These are phyloP conservation scores for Epichloe gansuensis DNA, from an alignment of 2,329 filamentous ascomycete species.

Conservation along the genomic window DNA sequence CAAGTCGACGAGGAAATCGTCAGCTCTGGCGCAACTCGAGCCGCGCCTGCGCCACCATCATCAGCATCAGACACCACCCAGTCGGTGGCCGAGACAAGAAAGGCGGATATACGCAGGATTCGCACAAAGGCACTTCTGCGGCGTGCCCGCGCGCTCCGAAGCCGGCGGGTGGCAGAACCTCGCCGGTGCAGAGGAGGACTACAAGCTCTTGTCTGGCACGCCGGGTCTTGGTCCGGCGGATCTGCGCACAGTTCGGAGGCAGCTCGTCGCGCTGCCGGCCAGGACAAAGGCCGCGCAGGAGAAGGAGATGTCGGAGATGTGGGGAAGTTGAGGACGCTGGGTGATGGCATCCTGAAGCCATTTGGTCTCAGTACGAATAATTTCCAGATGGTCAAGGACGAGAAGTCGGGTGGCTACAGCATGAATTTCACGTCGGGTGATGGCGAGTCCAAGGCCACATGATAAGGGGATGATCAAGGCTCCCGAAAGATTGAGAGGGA, in stretches of 20 bases:
- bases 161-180: conserved; percentile 69
- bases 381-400: conserved; percentile 88
- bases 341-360: conserved; percentile 82
- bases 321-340: conserved; percentile 85
- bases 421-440: conserved; percentile 60
- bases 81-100: conserved; percentile 12
- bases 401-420: conserved; percentile 81
- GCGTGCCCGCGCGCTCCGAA: conserved; percentile 58
- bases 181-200: conserved; percentile 68
- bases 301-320: conserved; percentile 88
- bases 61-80: conserved; percentile 4
- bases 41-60: conserved; percentile 25
- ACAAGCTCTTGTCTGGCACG: conserved; percentile 51
- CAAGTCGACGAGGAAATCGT: conserved; percentile 45
- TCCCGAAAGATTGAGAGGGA: too few species aligned
- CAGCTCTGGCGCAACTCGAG: conserved; percentile 43
- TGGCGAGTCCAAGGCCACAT: conserved; percentile 6
- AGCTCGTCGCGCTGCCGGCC: conserved; percentile 53
- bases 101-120: conserved; percentile 60
- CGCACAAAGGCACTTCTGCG: conserved; percentile 74
- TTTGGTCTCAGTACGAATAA: conserved; percentile 92
- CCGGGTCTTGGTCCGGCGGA: conserved; percentile 50
- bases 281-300: conserved; percentile 69
- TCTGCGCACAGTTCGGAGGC: conserved; percentile 51
- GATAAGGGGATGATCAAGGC: too few species aligned